Base-by-base conservation (phyloP, 2,329 filamentous ascomycete species). In the Phialocephala sp. region DNA sequence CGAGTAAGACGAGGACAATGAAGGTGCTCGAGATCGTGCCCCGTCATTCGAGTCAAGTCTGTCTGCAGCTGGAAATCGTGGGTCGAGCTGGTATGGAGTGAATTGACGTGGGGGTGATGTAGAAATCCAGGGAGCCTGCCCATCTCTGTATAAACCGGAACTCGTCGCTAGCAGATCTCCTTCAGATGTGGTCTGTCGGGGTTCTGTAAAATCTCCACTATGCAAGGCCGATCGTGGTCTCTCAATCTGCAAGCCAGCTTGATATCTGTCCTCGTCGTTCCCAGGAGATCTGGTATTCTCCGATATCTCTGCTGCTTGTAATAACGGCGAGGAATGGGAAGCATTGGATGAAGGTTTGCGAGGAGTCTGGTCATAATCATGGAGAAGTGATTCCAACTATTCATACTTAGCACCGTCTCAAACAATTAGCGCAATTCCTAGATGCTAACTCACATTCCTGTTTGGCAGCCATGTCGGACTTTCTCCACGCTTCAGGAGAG, bases 221-320 rank as follows among this genome's bases (percentile, higher is more conserved):
- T 91, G 89, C 12, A 91, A 79, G 55, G 89, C 89, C 37, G 94
- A 98, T 62, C 91, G 84, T 56, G 94, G 94, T 60, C 94, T 86
- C 77, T 94, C 90, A 68, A 97, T 94, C 69, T 87, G 85, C 69
- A 86, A 75, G 5, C 88, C 85, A 65, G 86, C 82, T 66, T 81
- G 80, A 55, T 85, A 71, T 67, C 81, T 80, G 65, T 79, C 77
- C 47, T 82, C 79, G 55, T 78, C 76, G 20, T 77, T 74, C 18
- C 73, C 69, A 15, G 80, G 78, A 8, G 71, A 65, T 58, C 71
- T 65, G 39, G 72, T 66, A 18, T 71, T 67, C 50, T 74, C 73
- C 43, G 73, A 75, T 20, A 77, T 71, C 15, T 80, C 77, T 32
- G 75, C 68, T 9, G 79, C 69, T 8, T 78, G 75, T 24, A 76